Evolutionary conservation across 371 early-diverging fungal species (phyloP), one percentile per base, ranked within the genome.

Genomic region (Cokeromyces recurvatus): DNA sequence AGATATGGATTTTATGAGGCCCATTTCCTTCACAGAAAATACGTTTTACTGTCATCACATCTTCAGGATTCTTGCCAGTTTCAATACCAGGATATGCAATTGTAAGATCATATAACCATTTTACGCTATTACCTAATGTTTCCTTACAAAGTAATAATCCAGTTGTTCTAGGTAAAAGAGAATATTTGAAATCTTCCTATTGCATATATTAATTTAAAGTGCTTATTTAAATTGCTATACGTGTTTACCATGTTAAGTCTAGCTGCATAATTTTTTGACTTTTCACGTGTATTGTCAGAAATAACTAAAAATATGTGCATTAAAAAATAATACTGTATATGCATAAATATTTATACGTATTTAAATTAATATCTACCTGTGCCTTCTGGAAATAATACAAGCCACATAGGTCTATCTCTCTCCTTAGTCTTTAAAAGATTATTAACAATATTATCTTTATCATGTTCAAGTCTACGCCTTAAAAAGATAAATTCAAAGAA

Each of bases 351-450:
- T 4, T 34, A 15, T 14, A n/a, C 9, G 4, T 34, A 29, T 29
- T 11, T 17, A 16, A 22, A 12, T 19, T 21, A 20, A 21, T 27
- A 20, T 40, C 25, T 61, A 70, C 71, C 71, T 27, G 94, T 93
- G 49, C 95, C 95, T 66, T 95, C 95, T 1, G 95, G 95, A 65
- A 92, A 95, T 20, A 95, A 68, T 22, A 94, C 72, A 20, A 94
- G 76, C 94, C 93, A 93, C 46, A 87, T 66, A 21, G 87, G 90
- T 16, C 74, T 61, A 22, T 54, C 51, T 50, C 46, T 55, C 48
- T 48, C 62, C 37, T 54, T 51, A 2, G 71, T 48, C 3, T 59
- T 56, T 16, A 62, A 46, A 11, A 82, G 43, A 36, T 68, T 69
- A 1, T 47, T 46, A n/a, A 71, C 43, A 61, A 86, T 74, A 15